Evolutionary conservation across 2,329 filamentous ascomycete genomes (phyloP), one percentile per base, ranked within the genome.

Genomic region (Drechslera avenae): DNA sequence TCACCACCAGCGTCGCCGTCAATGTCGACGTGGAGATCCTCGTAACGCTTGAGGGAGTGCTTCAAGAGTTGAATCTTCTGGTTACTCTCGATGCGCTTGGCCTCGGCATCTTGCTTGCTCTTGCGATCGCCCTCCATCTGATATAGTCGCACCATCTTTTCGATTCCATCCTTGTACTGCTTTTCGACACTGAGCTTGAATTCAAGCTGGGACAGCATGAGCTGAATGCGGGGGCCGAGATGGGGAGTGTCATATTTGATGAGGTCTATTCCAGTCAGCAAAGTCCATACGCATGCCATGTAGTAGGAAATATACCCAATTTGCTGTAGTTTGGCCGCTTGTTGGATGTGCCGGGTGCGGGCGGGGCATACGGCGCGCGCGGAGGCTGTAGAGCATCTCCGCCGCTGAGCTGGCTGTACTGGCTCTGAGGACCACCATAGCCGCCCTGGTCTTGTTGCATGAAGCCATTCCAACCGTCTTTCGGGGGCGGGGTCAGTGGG

Each of bases 181-280:
- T 97, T 96, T 74, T 99, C 94, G 21, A 99, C 94, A 62, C 94
- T 96, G 55, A 99, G 83, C 79, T 99, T 99, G 80, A 99, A 99
- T 75, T 97, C 91, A 58, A 99, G 87, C 75, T 99, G 94, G 39
- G 94, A 96, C 69, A 99, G 81, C 94, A 99, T 99, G 68, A 97
- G 89, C 78, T 99, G 94, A 68, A 99, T 99, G 63, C 95, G 91
- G 54, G 94, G 93, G 28, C 94, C 94, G 56, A 99, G 86, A 73
- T 97, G 90, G 14, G 90, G 89, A 26, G 92, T 97, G 72, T 99
- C 94, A 77, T 95, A 96, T 85, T 97, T 97, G 79, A 99, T 97
- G 57, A 99, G 81, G 76, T 99, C 94, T 97, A 62, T 17, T 39
- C 40, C 12, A 26, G 36, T 51, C 32, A 51, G 47, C 37, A 7